Evolutionary conservation across 1,139 yeast genomes (phyloP), one percentile per base, ranked within the genome.

Genomic region (Zygosaccharomyces sapae): DNA sequence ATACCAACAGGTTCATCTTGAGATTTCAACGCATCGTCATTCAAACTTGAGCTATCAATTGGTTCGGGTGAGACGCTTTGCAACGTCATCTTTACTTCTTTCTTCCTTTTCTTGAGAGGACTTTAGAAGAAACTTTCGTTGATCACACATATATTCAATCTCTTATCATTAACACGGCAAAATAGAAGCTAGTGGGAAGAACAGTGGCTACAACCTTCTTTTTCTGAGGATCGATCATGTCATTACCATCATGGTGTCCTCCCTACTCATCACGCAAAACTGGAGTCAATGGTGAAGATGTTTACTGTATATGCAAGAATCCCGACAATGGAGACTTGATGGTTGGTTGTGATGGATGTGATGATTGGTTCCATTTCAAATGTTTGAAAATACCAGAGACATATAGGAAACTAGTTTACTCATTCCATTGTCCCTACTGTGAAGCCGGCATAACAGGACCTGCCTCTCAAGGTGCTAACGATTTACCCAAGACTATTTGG

Each of bases 341-440:
- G 97, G 85, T 90, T 19, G 89, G 86, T 0, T 90, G 97, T 63
- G 97, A 89, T 64, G 89, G 88, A 5, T 90, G 97, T 67, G 96
- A 89, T 61, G 96, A 87, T 54, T 90, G 97, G 97, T 90, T 76
- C 62, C 97, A 90, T 67, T 87, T 90, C 64, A 72, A 71, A 42
- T 90, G 97, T 61, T 79, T 89, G 74, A 75, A 75, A 50, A 63
- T 89, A 41, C 72, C 80, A 43, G 68, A 66, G n/a, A 67, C 70
- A 37, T 77, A 76, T 59, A 76, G 79, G 46, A 72, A 74, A 40
- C 70, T 89, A 47, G 81, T 88, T 6, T 75, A 78, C 41, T 77
- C 76, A 49, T 90, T 77, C 61, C 84, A 72, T 59, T 90, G 97
- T 61, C 85, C 86, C 13, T 79, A 80, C 51, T 90, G 97, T 63